These are phyloP conservation scores for Melampsora americana DNA, from an alignment of 1,284 basidiomycete species.

Conservation along the genomic window DNA sequence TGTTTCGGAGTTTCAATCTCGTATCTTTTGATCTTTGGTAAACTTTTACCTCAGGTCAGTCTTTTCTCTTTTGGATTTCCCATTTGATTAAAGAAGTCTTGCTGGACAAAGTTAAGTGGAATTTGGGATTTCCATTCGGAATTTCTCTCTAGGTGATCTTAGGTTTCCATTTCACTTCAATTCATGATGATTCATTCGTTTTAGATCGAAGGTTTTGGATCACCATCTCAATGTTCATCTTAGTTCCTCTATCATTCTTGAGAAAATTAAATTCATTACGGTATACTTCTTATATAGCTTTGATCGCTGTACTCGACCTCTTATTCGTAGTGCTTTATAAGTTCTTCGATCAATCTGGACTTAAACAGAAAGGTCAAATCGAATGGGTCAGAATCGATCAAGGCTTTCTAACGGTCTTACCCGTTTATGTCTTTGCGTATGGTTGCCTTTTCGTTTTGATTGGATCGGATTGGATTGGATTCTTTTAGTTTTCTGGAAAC, in stretches of 20 bases:
- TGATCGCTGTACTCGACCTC: slow-evolving; percentile 68
- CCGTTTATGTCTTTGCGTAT: slow-evolving; percentile 42
- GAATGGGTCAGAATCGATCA: slow-evolving; percentile 13
- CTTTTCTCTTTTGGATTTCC: too few relatives aligned
- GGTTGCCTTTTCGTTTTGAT: background rate
- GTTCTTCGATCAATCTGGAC: slow-evolving; percentile 46
- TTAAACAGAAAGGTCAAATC: slow-evolving; percentile 15
- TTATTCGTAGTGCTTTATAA: slow-evolving; percentile 57
- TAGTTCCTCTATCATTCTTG: slow-evolving; percentile 83
- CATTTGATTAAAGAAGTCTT: too few relatives aligned
- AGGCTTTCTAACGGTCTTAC: slow-evolving; percentile 22
- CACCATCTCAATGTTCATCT: slow-evolving; percentile 71
- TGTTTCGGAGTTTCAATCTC: slow-evolving; percentile 96
- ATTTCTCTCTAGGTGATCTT: slow-evolving; percentile 22
- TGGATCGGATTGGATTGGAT: too few relatives aligned
- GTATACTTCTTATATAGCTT: slow-evolving; percentile 77
- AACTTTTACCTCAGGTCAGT: slow-evolving; percentile 87
- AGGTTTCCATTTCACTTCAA: slow-evolving; percentile 52
- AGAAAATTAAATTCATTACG: slow-evolving; percentile 59
- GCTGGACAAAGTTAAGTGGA: too few relatives aligned
- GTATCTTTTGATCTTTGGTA: slow-evolving; percentile 57
- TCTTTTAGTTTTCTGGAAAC: too few relatives aligned
- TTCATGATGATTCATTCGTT: slow-evolving; percentile 65
- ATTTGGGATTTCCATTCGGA: too few relatives aligned
- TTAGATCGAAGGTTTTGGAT: slow-evolving; percentile 81